Base-by-base conservation (phyloP, 2,329 filamentous ascomycete species). In the Penicillium frequentans region DNA sequence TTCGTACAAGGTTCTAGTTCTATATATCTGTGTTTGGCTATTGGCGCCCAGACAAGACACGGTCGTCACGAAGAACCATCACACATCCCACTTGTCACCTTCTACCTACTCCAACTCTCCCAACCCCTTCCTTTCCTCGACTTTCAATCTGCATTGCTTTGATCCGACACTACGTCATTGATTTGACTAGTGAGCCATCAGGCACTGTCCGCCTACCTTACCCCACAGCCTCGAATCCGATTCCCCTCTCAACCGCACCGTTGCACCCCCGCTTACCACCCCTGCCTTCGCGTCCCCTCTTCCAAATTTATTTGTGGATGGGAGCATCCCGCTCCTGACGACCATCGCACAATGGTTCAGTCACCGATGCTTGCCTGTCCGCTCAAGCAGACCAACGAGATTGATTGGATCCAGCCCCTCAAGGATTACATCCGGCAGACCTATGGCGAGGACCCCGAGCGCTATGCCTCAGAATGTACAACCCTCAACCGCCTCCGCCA, bases 371-470 rank as follows among this genome's bases (percentile, higher is more conserved):
- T 98, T 68, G 96, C 92, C 68, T 88, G 89, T 83, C 93, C 93
- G 73, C 84, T 97, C 70, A 98, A 88, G 78, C 85, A 87, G 75
- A 99, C 95, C 64, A 96, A 93, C 82, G 95, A 99, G 81, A 96
- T 99, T 73, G 95, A 99, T 84, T 99, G 95, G 95, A 84, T 98
- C 64, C 83, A 84, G 48, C 95, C 95, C 48, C 83, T 99, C 65
- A 98, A 98, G 81, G 82, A 84, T 63, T 97, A 98, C 80, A 99
- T 99, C 69, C 86, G 92, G 64, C 85, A 92, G 67, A 96, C 90
- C 24, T 97, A 99, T 74, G 93, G 93, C 73, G 95, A 99, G 77
- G 93, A 98, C 73, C 93, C 95, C 27, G 95, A 99, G 75, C 87
- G 91, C 67, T 99, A 99, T 80, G 86, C 88, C 52, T 92, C 98